Evolutionary conservation across 1,139 yeast species (phyloP).

Genomic region (Yamadazyma trypodendri): DNA sequence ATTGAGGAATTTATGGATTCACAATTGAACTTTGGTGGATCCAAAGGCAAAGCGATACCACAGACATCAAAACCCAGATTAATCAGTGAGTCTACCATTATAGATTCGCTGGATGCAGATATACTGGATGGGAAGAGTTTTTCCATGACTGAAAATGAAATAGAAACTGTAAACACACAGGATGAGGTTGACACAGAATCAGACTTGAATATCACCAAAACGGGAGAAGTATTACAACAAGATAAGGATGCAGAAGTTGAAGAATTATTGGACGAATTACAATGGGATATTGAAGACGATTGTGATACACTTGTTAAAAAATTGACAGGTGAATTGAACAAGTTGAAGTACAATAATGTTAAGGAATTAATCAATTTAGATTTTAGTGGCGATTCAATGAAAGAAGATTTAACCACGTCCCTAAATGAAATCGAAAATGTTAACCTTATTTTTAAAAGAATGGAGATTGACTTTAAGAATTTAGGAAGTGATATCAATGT

Average conservation of each 20-base stretch:
- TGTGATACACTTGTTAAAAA: constrained; percentile 55
- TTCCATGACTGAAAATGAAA: constrained; percentile 15
- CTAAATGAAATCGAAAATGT: constrained; percentile 66
- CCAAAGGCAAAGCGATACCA: constrained; percentile 2
- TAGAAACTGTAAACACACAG: constrained; percentile 11
- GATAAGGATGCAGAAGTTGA: constrained; percentile 52
- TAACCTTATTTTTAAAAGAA: constrained; percentile 45
- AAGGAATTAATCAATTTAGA: constrained; percentile 38
- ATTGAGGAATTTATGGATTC: constrained; percentile 43
- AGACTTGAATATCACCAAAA: constrained; percentile 24
- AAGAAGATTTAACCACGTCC: constrained; percentile 42
- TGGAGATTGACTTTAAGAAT: constrained; percentile 42
- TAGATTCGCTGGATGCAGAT: constrained; percentile 17
- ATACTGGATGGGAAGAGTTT: constrained; percentile 16
- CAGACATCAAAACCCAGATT: background rate
- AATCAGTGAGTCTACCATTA: constrained; percentile 8
- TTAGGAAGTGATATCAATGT: constrained; percentile 65
- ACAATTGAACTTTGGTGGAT: constrained; percentile 24
- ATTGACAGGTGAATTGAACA: constrained; percentile 49
- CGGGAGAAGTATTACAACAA: constrained; percentile 15
- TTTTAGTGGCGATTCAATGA: constrained; percentile 36
- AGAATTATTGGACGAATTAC: constrained; percentile 70
- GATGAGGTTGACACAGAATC: constrained; percentile 13
- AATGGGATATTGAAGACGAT: constrained; percentile 70
- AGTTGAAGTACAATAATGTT: constrained; percentile 38